Evolutionary conservation across 345 rosid genomes (phyloP).

Genomic region (Citrus glauca): DNA sequence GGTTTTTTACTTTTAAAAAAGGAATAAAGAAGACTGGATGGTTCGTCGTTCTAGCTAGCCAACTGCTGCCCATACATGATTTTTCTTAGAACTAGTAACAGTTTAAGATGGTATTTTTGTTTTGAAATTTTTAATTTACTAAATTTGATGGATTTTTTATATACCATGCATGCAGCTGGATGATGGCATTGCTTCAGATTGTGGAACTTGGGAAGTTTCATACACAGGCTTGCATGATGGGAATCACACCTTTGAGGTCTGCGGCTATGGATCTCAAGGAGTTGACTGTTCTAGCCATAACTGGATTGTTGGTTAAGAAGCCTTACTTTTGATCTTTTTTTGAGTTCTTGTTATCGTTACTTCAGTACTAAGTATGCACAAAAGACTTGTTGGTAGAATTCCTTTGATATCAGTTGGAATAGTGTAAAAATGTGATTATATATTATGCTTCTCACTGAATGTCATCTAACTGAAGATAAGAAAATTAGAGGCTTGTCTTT

Average conservation of each 20-base stretch:
- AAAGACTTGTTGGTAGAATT: neutral
- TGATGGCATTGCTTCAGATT: slow-evolving; percentile 46
- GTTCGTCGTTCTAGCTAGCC: no score
- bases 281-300: slow-evolving; percentile 55
- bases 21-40: neutral
- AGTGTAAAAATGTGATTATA: neutral
- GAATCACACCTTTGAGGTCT: slow-evolving; percentile 71
- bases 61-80: neutral
- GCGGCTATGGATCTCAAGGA: slow-evolving; percentile 46
- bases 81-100: neutral
- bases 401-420: neutral
- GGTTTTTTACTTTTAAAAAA: neutral
- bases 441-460: neutral
- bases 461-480: neutral
- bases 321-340: slow-evolving; percentile 19
- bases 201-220: slow-evolving; percentile 42
- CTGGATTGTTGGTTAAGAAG: slow-evolving; percentile 82
- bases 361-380: neutral
- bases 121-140: neutral
- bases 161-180: slow-evolving; percentile 60
- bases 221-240: slow-evolving; percentile 68
- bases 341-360: slow-evolving; percentile 10
- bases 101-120: neutral
- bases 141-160: neutral
- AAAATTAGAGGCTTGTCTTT: neutral